Evolutionary conservation across 1,284 basidiomycete genomes (phyloP).

Genomic region (Marasmius sp.): DNA sequence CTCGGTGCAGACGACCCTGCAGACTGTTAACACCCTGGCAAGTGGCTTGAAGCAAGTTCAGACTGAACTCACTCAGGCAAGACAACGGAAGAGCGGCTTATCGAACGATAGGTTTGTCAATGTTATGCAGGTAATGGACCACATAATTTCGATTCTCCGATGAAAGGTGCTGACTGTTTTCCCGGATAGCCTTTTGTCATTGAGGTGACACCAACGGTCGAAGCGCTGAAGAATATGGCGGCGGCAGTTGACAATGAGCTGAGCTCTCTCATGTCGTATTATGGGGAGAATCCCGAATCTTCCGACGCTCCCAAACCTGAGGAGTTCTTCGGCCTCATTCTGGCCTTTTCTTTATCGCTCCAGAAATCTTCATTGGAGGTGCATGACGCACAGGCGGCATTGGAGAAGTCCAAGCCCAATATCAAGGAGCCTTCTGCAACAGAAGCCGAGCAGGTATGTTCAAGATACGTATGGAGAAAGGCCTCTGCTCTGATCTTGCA

Average conservation of each 20-base stretch:
- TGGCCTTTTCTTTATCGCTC: conserved; percentile 66
- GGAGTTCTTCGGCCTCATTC: conserved; percentile 75
- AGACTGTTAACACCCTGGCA: conserved; percentile 59
- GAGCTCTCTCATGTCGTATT: conserved; percentile 61
- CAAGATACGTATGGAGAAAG: conserved; percentile 40
- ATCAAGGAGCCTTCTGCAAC: conserved; percentile 19
- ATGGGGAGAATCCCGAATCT: conserved; percentile 66
- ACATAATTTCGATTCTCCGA: neutral
- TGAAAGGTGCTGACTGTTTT: neutral
- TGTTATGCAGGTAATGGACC: conserved; percentile 60
- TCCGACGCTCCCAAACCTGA: conserved; percentile 71
- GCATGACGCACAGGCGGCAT: conserved; percentile 49
- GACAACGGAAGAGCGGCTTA: conserved; percentile 28
- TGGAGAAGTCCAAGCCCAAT: conserved; percentile 19
- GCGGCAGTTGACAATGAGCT: conserved; percentile 59
- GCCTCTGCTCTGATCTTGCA: conserved; percentile 5
- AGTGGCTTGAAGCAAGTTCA: conserved; percentile 59
- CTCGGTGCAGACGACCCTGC: conserved; percentile 62
- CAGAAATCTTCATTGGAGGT: conserved; percentile 80
- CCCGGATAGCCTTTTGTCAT: conserved; percentile 54
- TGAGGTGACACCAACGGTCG: conserved; percentile 50
- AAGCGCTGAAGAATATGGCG: conserved; percentile 66
- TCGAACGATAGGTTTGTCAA: conserved; percentile 60
- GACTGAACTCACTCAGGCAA: conserved; percentile 51
- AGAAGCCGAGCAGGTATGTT: conserved; percentile 28